Conservation (phyloP, 805 yeast genomes). For the Kregervanrija pseudodelftensis region DNA sequence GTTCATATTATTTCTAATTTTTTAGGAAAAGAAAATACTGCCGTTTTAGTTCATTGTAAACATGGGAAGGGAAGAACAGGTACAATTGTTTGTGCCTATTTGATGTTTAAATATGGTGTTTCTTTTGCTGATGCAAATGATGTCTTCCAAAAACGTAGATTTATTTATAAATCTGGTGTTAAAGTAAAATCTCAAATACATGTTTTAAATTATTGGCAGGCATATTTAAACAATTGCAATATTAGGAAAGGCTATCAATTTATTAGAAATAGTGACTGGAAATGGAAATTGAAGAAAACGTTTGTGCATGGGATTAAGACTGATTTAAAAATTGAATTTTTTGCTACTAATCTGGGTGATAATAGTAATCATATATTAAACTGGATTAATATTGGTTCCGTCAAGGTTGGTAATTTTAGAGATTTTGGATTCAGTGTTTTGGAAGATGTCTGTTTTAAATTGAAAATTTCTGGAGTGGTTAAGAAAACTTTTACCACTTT, state of each 20-base stretch:
- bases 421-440: too few species aligned
- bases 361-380: too few species aligned
- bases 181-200: slow-evolving; percentile 64
- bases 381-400: too few species aligned
- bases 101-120: slow-evolving; percentile 41
- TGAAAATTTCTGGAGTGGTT: too few species aligned
- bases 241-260: background rate
- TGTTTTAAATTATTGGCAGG: slow-evolving; percentile 49
- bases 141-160: slow-evolving; percentile 49
- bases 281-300: background rate
- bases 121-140: slow-evolving; percentile 40
- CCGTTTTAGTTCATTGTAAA: slow-evolving; percentile 74
- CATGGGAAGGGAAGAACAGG: slow-evolving; percentile 94
- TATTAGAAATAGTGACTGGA: background rate
- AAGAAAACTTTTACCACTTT: too few species aligned
- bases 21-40: slow-evolving; percentile 29
- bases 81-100: slow-evolving; percentile 58
- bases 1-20: slow-evolving; percentile 40
- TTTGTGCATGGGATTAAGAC: too few species aligned
- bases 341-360: too few species aligned
- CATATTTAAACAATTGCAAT: slow-evolving; percentile 3
- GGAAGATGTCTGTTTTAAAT: too few species aligned
- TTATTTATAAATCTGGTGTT: slow-evolving; percentile 55
- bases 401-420: too few species aligned
- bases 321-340: too few species aligned